These are phyloP conservation scores for Xylariales sp. DNA, from an alignment of 2,329 filamentous ascomycete genomes.

Conservation along the genomic window DNA sequence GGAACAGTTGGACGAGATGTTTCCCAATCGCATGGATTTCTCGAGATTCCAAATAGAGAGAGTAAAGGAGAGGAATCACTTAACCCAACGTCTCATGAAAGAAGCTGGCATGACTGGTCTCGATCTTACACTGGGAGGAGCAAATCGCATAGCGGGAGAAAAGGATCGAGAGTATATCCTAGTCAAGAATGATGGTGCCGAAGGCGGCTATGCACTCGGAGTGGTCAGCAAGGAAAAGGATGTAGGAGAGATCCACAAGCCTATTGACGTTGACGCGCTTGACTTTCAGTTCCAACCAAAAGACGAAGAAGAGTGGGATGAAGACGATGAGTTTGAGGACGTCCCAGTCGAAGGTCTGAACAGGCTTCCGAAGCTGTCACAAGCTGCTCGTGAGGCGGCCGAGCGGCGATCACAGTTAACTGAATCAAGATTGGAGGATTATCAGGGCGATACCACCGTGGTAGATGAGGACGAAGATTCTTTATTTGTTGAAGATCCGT, in stretches of 20 bases:
- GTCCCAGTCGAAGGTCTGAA: constrained; percentile 89
- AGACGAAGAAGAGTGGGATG: constrained; percentile 55
- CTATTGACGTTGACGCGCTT: constrained; percentile 81
- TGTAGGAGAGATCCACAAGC: constrained; percentile 73
- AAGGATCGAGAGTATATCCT: constrained; percentile 91
- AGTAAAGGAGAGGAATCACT: constrained; percentile 84
- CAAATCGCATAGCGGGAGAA: constrained; percentile 72
- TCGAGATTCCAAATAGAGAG: constrained; percentile 94
- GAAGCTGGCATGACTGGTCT: constrained; percentile 83
- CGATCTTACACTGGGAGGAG: constrained; percentile 63
- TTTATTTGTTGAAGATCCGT: constrained; percentile 45
- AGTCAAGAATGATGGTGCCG: constrained; percentile 90
- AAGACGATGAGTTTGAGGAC: constrained; percentile 82
- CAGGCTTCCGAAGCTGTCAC: constrained; percentile 62
- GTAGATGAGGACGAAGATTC: constrained; percentile 46
- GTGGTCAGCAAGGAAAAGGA: constrained; percentile 86
- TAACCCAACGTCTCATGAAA: constrained; percentile 92
- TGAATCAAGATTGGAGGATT: constrained; percentile 8
- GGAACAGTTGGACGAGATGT: constrained; percentile 94
- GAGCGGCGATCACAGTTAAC: constrained; percentile 25
- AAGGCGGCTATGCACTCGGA: constrained; percentile 92
- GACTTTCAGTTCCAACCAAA: constrained; percentile 52
- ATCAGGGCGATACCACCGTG: constrained; percentile 9
- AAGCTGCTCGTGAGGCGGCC: constrained; percentile 20
- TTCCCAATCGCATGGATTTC: constrained; percentile 95